Conservation (phyloP, 208 protist genomes). For the Wallacemonas collosoma region DNA sequence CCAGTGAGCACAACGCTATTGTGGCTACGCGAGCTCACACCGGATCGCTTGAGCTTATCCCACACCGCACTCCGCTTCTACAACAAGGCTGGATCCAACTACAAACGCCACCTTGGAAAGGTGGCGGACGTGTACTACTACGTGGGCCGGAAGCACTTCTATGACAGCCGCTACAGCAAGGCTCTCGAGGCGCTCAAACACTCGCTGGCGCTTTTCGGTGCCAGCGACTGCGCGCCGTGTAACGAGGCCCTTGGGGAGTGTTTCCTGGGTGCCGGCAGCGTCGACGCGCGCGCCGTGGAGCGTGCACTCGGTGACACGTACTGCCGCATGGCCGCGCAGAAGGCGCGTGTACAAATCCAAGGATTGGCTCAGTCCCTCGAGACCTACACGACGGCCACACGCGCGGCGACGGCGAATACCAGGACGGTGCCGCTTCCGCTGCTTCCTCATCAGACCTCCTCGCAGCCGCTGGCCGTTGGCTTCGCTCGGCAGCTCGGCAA, state of each 20-base stretch:
- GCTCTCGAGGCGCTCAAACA: slow-evolving; percentile 77
- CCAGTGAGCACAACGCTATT: slow-evolving; percentile 39
- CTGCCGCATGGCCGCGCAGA: slow-evolving; percentile 53
- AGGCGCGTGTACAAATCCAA: slow-evolving; percentile 23
- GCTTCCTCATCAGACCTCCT: slow-evolving; percentile 15
- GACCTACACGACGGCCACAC: background rate
- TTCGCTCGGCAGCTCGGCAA: slow-evolving; percentile 34
- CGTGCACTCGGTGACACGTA: slow-evolving; percentile 62
- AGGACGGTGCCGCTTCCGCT: slow-evolving; percentile 11
- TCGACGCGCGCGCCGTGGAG: slow-evolving; percentile 47
- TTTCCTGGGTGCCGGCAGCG: slow-evolving; percentile 32
- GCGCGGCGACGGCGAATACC: background rate
- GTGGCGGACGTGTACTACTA: slow-evolving; percentile 73
- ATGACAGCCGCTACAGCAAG: slow-evolving; percentile 77
- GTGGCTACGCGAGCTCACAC: slow-evolving; percentile 59
- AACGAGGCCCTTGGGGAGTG: slow-evolving; percentile 49
- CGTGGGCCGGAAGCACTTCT: slow-evolving; percentile 59
- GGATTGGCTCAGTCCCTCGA: background rate
- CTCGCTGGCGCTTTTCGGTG: slow-evolving; percentile 57
- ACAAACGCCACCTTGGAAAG: slow-evolving; percentile 54
- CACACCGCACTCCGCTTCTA: slow-evolving; percentile 80
- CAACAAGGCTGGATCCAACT: slow-evolving; percentile 44
- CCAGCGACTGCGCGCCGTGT: slow-evolving; percentile 36
- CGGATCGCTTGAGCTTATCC: slow-evolving; percentile 65
- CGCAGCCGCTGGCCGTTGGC: slow-evolving; percentile 57